A percentile compares a stretch with the other conserved stretches of the same genome.
These are phyloP conservation scores for Gentiana dahurica DNA, from an alignment of 257 asterid species.

Conservation along the genomic window DNA sequence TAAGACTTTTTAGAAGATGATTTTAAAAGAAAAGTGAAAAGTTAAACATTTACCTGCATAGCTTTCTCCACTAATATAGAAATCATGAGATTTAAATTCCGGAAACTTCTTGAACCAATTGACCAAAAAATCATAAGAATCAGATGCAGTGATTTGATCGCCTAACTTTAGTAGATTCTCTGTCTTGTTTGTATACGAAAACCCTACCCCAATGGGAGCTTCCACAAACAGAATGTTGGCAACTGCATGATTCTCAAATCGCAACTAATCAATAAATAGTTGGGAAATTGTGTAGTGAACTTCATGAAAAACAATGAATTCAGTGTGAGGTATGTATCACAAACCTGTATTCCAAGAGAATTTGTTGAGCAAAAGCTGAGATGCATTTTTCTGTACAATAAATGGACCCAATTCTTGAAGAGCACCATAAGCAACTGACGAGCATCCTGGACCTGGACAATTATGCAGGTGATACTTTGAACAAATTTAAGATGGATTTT, in stretches of 20 bases:
- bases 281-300: neutral
- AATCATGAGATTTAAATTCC: conserved; percentile 12
- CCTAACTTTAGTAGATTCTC: conserved; percentile 15
- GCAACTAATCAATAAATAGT: neutral
- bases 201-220: conserved; percentile 36
- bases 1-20: too few relatives aligned
- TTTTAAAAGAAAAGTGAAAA: neutral
- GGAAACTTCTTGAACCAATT: conserved; percentile 31
- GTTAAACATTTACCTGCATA: conserved; percentile 18
- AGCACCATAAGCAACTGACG: conserved; percentile 24
- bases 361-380: conserved; percentile 10
- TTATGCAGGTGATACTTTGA: too few relatives aligned
- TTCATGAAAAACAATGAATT: neutral
- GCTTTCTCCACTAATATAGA: conserved; percentile 32
- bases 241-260: conserved; percentile 6
- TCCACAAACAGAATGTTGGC: conserved; percentile 34
- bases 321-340: too few relatives aligned
- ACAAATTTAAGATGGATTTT: too few relatives aligned
- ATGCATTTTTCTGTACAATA: conserved; percentile 10
- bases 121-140: conserved; percentile 18
- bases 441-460: conserved; percentile 20
- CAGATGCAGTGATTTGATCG: conserved; percentile 19
- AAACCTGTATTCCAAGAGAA: conserved; percentile 20
- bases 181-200: conserved; percentile 30
- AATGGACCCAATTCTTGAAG: conserved; percentile 22